Conservation (phyloP, 768 basidiomycete species). For the Naganishia onofrii region DNA sequence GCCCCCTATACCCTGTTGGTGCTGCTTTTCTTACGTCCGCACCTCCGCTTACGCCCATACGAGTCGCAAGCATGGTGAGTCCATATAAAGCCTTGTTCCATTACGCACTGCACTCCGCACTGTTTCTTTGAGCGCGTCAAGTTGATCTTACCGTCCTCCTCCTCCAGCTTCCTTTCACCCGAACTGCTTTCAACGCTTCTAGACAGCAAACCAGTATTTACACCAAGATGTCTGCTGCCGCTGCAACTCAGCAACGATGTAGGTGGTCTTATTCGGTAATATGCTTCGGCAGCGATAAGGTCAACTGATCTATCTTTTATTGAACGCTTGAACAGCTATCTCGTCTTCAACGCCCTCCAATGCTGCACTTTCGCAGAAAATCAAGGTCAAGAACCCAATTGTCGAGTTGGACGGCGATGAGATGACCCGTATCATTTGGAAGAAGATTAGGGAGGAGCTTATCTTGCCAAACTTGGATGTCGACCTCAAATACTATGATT, state of each 20-base stretch:
- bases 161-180: slow-evolving; percentile 8
- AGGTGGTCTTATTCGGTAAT: neutral
- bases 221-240: slow-evolving; percentile 22
- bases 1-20: neutral
- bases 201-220: slow-evolving; percentile 23
- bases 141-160: neutral
- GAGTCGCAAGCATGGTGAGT: slow-evolving; percentile 13
- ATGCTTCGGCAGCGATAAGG: neutral
- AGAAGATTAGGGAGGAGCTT: slow-evolving; percentile 94
- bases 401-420: slow-evolving; percentile 97
- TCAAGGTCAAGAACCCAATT: slow-evolving; percentile 79
- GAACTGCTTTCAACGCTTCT: slow-evolving; percentile 24
- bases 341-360: slow-evolving; percentile 2
- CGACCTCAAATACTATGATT: slow-evolving; percentile 96
- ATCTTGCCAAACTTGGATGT: slow-evolving; percentile 92
- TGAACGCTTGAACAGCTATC: neutral
- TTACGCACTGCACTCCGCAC: too few species aligned
- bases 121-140: neutral
- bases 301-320: neutral
- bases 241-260: slow-evolving; percentile 17
- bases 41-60: slow-evolving; percentile 22
- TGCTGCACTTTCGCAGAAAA: slow-evolving; percentile 48
- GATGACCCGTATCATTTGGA: slow-evolving; percentile 99
- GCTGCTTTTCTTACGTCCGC: neutral
- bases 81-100: slow-evolving; percentile 2